phyloP scores from a whole-genome alignment of 257 asterid species.

The Plantago major region DNA sequence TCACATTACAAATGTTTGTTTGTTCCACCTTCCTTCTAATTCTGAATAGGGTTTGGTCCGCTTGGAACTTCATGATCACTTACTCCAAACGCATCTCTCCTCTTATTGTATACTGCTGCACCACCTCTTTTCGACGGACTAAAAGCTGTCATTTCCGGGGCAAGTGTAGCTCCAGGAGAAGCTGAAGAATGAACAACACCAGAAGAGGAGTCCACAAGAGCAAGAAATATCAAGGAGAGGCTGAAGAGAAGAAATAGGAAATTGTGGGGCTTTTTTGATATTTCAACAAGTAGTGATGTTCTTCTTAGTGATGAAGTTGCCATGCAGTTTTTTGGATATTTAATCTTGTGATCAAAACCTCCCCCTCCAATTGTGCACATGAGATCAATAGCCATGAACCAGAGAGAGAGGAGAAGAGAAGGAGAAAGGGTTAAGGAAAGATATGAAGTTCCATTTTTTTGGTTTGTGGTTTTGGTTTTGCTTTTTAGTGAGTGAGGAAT shows the following conservation, averaged over 20 bases:
- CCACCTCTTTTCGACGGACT: constrained; percentile 13
- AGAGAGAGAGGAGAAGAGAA: constrained; percentile 6
- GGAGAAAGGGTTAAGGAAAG: constrained; percentile 20
- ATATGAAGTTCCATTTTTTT: constrained; percentile 19
- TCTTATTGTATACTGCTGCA: background rate
- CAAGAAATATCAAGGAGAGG: constrained; percentile 23
- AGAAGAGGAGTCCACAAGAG: constrained; percentile 24
- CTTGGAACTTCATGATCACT: constrained; percentile 72
- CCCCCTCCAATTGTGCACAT: constrained; percentile 22
- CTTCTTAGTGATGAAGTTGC: constrained; percentile 18
- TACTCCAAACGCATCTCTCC: constrained; percentile 27
- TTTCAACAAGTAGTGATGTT: constrained; percentile 3
- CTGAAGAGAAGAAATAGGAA: constrained; percentile 14
- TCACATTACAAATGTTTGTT: background rate
- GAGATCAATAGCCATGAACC: constrained; percentile 26
- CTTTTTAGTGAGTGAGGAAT: constrained; percentile 8
- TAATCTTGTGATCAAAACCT: background rate
- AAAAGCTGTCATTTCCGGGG: background rate
- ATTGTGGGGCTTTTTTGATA: constrained; percentile 14
- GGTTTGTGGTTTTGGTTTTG: background rate
- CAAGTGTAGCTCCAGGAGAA: constrained; percentile 13
- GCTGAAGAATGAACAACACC: background rate
- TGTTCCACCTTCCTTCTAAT: background rate
- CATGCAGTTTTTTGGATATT: constrained; percentile 28
- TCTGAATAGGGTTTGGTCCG: constrained; percentile 72